A percentile compares a stretch with the other conserved stretches of the same genome.
Conservation (phyloP, 495 filamentous ascomycete genomes). For the Penicillium subrubescens region DNA sequence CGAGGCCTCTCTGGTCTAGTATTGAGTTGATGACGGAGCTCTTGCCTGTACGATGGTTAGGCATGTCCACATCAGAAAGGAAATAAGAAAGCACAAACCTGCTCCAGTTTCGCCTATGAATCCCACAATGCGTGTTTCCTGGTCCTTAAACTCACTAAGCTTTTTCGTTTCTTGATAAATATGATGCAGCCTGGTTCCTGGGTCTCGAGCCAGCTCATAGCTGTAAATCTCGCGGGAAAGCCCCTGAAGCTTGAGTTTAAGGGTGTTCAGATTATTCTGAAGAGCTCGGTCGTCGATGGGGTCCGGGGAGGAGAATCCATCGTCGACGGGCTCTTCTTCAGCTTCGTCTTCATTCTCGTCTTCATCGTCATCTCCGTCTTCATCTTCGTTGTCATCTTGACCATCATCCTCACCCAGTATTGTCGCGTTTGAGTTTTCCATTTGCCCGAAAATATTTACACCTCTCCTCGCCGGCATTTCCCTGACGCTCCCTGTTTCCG, state of each 20-base stretch:
- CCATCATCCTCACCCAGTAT: not conserved
- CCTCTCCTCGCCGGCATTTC: not conserved
- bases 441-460: not conserved
- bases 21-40: conserved; percentile 1
- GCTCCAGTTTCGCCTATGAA: conserved; percentile 2
- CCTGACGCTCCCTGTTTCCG: not conserved
- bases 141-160: not conserved
- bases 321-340: not conserved
- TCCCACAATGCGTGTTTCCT: not conserved
- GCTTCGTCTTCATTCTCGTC: not conserved
- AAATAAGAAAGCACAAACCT: not conserved
- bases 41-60: not conserved
- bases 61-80: not conserved
- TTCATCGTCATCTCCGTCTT: not conserved
- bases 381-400: not conserved
- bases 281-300: not conserved
- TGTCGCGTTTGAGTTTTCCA: not conserved
- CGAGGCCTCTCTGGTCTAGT: not conserved
- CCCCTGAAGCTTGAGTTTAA: not conserved
- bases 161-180: not conserved
- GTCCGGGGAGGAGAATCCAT: not conserved
- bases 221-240: not conserved
- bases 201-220: not conserved
- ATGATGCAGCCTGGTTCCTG: not conserved
- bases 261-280: not conserved